Base-by-base conservation (phyloP, 176 grass and related monocot genomes). In the Rhynchospora breviuscula region DNA sequence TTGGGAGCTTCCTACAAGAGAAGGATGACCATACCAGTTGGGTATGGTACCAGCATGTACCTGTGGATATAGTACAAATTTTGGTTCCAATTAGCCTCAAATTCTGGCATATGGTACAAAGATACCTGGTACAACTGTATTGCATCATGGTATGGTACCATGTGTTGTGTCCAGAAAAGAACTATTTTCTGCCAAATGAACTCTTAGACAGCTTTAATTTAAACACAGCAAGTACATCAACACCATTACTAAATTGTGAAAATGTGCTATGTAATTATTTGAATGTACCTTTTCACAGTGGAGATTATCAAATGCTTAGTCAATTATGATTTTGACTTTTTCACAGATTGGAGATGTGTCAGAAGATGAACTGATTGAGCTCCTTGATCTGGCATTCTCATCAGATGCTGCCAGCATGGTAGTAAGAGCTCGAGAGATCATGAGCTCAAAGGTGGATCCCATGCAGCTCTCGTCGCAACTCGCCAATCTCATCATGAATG, bases 381-480 rank as follows among this genome's bases (percentile, higher is more conserved):
- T 97, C 21, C 88, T 97, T 69, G 86, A 88, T 81, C 77, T 91
- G 51, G 84, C 92, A 3, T 87, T 97, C 79, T 89, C 90, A 56
- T 94, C 95, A n/a, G 92, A 97, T 88, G 92, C 92, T 85, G 81
- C 90, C 85, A 88, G 83, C 83, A 88, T 92, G 81, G 92, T 95
- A 43, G 89, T 87, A 89, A 87, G 86, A 64, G 89, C 91, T 22
- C 87, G 92, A 83, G 95, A 98, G 73, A 86, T 98, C 73, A 89
- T 98, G 82, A 93, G 89, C 74, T 92, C 86, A 63, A 93, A 91
- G 72, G 87, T 98, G 2, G 95, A 95, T 44, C 95, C 95, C 14
- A 48, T 85, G 29, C 90, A 91, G 63, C 74, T 98, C 63, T 74
- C 89, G 19, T 88, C 90, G 57, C 95, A 93, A 88, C 91, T 98